Base-by-base conservation (phyloP, 2,329 filamentous ascomycete species). In the Beauveria scarabaeidicola region DNA sequence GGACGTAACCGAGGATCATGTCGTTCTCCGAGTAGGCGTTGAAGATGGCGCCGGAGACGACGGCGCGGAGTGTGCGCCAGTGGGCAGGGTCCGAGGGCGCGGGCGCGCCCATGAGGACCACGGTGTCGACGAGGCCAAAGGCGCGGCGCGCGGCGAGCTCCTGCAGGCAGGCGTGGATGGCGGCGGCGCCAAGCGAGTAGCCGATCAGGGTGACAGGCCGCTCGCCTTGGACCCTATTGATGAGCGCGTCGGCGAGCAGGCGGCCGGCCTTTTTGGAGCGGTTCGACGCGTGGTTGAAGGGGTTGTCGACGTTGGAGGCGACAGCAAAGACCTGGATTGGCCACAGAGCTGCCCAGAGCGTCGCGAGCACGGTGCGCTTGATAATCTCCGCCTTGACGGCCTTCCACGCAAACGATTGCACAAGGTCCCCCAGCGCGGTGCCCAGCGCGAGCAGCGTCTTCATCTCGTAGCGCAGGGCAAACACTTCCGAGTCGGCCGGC, bases 21-120 rank as follows among this genome's bases (percentile, higher is more conserved):
- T 97, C 92, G 62, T 94, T 92, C 56, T 87, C 85, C 1, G 90
- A 93, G 73, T 88, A 96, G 9, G 93, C 90, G 66, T 97, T 97
- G 66, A 96, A 88, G 8, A 96, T 80, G 60, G 88, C 83, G 2
- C 92, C 91, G 1, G 87, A 84, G 0, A 96, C 91, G 0, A 93
- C 90, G 48, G 83, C 84, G 32, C 90, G 84, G 64, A 96, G 84
- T 41, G 83, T 78, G 48, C 86, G 81, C 92, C 92, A 97, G 65
- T 91, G 84, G 1, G 79, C 79, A 0, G 82, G 73, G 48, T 87
- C 82, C 0, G 87, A 89, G 0, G 92, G 90, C 0, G 88, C 84
- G 0, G 92, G 90, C 0, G 90, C 81, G 2, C 92, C 92, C 60
- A 97, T 88, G 6, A 97, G 74, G 4, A 96, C 86, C 2, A 89